Evolutionary conservation across 257 asterid genomes (phyloP), one percentile per base, ranked within the genome.

Genomic region (Oldenlandia corymbosa): DNA sequence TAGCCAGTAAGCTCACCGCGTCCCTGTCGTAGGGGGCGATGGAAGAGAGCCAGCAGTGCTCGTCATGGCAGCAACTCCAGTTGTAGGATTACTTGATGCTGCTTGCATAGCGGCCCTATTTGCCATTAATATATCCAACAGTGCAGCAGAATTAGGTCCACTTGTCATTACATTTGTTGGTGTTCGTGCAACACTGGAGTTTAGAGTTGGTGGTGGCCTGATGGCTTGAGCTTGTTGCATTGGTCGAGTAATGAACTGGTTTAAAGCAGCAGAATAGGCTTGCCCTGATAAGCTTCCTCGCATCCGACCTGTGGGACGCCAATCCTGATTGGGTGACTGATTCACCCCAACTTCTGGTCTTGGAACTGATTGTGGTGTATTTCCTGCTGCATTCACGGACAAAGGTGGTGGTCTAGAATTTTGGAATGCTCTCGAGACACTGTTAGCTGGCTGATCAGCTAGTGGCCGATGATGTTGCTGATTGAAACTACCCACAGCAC

Each of bases 201-300:
- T 11, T 48, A n/a, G 37, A 52, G 57, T 80, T 3, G 77, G 27
- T 50, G 60, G 59, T 7, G 59, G 13, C 11, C 59, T 20, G 7
- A 4, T 66, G 64, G 74, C 66, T 72, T 80, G 91, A 62, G 79
- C 64, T 50, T 77, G 81, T 61, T 72, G 88, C 46, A 58, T 79
- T 60, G 95, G 88, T 64, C 67, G 80, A 61, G 58, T 62, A 55
- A 80, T 76, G 61, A 6, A 68, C 62, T 69, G 83, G 57, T 65
- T 76, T 26, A 69, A 48, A n/a, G 89, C 89, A 47, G 79, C 81
- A 17, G 73, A 14, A 51, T 82, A 84, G 58, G 85, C 95, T 69
- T 75, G 78, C 34, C 95, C 95, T 0, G 82, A 24, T 55, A 87
- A 72, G 67, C 92, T 88, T 66, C 95, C 95, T 57, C 95, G 92